A percentile compares a stretch with the other conserved stretches of the same genome.
phyloP scores from a whole-genome alignment of 164 flowering plant genomes.

The Kingdonia uniflora region DNA sequence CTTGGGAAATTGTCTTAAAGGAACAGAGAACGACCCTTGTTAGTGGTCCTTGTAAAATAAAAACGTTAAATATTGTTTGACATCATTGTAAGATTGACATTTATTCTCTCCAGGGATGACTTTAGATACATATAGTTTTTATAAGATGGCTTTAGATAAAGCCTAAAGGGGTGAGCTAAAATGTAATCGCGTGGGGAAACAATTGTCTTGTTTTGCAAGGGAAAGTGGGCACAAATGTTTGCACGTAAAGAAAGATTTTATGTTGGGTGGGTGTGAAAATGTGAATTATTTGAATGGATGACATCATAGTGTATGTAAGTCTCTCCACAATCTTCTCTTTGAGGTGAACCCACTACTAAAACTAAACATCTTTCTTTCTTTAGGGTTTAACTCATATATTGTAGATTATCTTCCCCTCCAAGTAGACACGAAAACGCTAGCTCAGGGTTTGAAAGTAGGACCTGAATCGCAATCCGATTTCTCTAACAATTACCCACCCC shows the following conservation, averaged over 20 bases:
- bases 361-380: no score
- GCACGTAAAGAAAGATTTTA: conserved; percentile 17
- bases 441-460: no score
- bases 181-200: conserved; percentile 2
- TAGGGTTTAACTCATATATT: no score
- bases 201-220: conserved; percentile 35
- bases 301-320: conserved; percentile 10
- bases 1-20: conserved; percentile 37
- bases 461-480: no score
- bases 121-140: no score
- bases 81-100: no score
- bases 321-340: not conserved
- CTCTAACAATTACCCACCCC: no score
- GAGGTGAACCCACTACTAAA: conserved; percentile 26
- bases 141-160: no score
- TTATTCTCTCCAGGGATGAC: no score
- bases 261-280: conserved; percentile 11
- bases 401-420: no score
- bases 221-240: conserved; percentile 36
- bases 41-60: not conserved
- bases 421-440: no score
- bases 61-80: not conserved
- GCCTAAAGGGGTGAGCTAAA: not conserved
- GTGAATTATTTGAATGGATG: conserved; percentile 29
- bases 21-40: conserved; percentile 12